phyloP scores from a whole-genome alignment of 2,329 filamentous ascomycete species.

The Monosporascus sp. region DNA sequence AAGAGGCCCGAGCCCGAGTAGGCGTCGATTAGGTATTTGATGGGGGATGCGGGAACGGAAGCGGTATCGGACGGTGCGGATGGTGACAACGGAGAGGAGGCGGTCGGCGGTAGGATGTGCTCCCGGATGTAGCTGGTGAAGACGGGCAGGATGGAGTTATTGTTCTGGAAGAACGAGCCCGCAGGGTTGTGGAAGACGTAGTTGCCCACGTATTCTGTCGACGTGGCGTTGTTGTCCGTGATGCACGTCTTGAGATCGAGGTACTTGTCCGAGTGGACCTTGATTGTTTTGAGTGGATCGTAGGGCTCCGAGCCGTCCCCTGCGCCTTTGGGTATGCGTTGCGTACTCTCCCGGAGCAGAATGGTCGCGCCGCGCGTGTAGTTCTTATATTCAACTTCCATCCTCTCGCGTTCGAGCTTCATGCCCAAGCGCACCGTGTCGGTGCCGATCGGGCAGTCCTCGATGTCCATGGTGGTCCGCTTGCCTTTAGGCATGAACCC shows the following conservation, averaged over 20 bases:
- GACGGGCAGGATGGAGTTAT: slow-evolving; percentile 87
- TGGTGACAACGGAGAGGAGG: slow-evolving; percentile 1
- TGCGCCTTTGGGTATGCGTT: slow-evolving; percentile 52
- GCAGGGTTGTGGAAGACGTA: slow-evolving; percentile 88
- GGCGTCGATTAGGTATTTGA: slow-evolving; percentile 91
- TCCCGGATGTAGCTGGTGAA: slow-evolving; percentile 86
- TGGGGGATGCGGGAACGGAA: slow-evolving; percentile 31
- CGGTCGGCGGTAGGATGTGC: slow-evolving; percentile 57
- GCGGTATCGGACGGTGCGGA: slow-evolving; percentile 32
- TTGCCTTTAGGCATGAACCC: slow-evolving; percentile 89
- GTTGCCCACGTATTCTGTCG: slow-evolving; percentile 81
- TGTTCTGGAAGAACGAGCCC: slow-evolving; percentile 98
- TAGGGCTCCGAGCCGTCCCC: slow-evolving; percentile 13
- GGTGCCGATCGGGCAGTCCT: slow-evolving; percentile 94
- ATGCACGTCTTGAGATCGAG: slow-evolving; percentile 83
- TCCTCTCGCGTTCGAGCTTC: slow-evolving; percentile 69
- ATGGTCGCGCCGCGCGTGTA: slow-evolving; percentile 84
- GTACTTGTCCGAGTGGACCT: slow-evolving; percentile 52
- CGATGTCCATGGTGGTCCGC: slow-evolving; percentile 79
- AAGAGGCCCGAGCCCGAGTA: slow-evolving; percentile 98
- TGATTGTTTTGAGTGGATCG: slow-evolving; percentile 35
- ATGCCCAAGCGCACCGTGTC: slow-evolving; percentile 77
- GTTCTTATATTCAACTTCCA: slow-evolving; percentile 61
- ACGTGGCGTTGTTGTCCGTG: slow-evolving; percentile 75
- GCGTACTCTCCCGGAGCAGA: slow-evolving; percentile 79